Evolutionary conservation across 805 yeast genomes (phyloP).

Genomic region (Candida manassasensis): DNA sequence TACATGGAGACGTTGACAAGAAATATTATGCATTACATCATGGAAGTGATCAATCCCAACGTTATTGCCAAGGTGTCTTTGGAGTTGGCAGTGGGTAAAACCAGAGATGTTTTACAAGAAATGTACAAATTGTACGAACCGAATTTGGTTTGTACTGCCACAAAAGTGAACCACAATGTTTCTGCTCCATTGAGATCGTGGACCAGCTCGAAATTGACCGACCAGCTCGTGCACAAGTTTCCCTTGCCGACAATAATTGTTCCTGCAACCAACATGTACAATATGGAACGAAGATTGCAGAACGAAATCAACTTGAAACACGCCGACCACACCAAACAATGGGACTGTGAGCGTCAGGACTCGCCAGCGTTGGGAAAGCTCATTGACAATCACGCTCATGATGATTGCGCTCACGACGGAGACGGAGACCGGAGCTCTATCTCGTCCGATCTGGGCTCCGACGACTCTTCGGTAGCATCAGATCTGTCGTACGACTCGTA

Average conservation of each 20-base stretch:
- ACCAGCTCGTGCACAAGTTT: conserved; percentile 57
- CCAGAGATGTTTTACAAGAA: conserved; percentile 53
- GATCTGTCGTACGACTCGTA: conserved; percentile 32
- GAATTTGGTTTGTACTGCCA: conserved; percentile 49
- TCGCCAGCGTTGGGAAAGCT: background rate
- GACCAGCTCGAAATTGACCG: conserved; percentile 59
- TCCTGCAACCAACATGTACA: conserved; percentile 54
- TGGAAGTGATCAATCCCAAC: conserved; percentile 43
- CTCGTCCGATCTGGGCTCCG: conserved; percentile 12
- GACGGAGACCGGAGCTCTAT: conserved; percentile 13
- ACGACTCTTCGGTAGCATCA: conserved; percentile 17
- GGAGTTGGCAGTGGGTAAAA: conserved; percentile 56
- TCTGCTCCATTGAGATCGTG: conserved; percentile 55
- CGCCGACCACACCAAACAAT: conserved; percentile 3
- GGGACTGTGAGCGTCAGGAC: conserved; percentile 1
- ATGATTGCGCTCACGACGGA: conserved; percentile 8
- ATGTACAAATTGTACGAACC: conserved; percentile 61
- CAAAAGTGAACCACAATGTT: conserved; percentile 40
- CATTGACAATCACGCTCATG: background rate
- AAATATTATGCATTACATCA: conserved; percentile 49
- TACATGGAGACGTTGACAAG: conserved; percentile 41
- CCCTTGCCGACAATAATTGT: conserved; percentile 65
- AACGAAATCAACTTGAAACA: conserved; percentile 18
- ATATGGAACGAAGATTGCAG: conserved; percentile 45
- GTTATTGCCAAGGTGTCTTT: conserved; percentile 49